phyloP scores from a whole-genome alignment of 73 alveolate genomes.

The Paramecium sonneborni region DNA sequence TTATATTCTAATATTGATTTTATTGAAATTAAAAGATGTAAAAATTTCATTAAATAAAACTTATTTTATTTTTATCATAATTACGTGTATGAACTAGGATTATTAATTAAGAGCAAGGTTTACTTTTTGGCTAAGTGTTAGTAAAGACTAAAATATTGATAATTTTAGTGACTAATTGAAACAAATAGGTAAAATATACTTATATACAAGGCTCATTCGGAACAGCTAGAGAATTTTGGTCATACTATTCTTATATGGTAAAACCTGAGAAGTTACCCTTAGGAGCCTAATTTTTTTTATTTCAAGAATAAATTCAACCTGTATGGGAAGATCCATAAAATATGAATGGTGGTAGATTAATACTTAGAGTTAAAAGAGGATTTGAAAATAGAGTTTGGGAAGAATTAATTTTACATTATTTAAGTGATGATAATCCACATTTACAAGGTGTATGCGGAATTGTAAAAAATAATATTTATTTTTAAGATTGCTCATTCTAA shows the following conservation, averaged over 20 bases:
- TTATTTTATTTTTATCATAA: neutral
- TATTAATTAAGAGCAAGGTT: neutral
- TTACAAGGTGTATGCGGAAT: conserved; percentile 13
- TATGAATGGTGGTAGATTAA: conserved; percentile 86
- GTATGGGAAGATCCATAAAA: conserved; percentile 93
- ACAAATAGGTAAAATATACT: neutral
- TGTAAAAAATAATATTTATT: neutral
- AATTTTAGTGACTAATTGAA: conserved; percentile 28
- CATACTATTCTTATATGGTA: conserved; percentile 77
- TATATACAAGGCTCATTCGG: neutral
- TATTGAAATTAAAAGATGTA: neutral
- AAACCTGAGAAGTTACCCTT: conserved; percentile 80
- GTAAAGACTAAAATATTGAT: neutral
- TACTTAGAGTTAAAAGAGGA: conserved; percentile 79
- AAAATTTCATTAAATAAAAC: neutral
- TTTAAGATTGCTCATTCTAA: conserved; percentile 17
- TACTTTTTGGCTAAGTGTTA: conserved; percentile 19
- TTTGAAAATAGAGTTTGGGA: conserved; percentile 87
- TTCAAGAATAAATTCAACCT: conserved; percentile 82
- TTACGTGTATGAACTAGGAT: conserved; percentile 32
- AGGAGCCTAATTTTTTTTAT: conserved; percentile 83
- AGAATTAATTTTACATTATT: conserved; percentile 70
- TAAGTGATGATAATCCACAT: neutral
- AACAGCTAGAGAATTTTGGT: conserved; percentile 82
- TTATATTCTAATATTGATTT: neutral